These are phyloP conservation scores for Funneliformis mosseae DNA, from an alignment of 192 early-diverging fungal genomes.

Conservation along the genomic window DNA sequence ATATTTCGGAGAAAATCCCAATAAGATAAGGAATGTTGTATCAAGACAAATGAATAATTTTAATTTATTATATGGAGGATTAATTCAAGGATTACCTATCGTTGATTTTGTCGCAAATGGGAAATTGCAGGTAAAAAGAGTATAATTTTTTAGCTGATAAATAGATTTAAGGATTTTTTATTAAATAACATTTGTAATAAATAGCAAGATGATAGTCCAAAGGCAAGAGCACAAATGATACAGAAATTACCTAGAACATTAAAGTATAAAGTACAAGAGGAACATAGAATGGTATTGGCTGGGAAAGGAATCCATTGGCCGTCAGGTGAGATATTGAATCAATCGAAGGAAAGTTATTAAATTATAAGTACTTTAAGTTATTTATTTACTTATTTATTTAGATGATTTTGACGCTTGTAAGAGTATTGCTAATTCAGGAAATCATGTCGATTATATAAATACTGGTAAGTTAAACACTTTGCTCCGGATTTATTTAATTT, in stretches of 20 bases:
- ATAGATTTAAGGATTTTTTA: neutral
- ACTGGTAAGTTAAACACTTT: conserved; percentile 12
- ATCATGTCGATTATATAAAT: conserved; percentile 11
- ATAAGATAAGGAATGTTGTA: conserved; percentile 96
- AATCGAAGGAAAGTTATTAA: neutral
- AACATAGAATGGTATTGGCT: conserved; percentile 41
- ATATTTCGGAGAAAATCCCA: conserved; percentile 90
- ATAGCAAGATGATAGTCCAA: conserved; percentile 66
- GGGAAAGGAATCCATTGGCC: conserved; percentile 14
- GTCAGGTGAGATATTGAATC: conserved; percentile 2
- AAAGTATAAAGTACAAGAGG: conserved; percentile 56
- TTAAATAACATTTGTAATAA: conserved; percentile 38
- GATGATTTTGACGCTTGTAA: conserved; percentile 18
- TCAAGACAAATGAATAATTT: conserved; percentile 68
- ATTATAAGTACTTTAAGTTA: neutral
- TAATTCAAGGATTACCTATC: conserved; percentile 56
- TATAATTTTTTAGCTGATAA: neutral
- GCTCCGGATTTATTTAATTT: neutral
- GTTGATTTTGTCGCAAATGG: conserved; percentile 35
- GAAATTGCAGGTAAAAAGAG: conserved; percentile 3
- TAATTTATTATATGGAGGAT: conserved; percentile 54
- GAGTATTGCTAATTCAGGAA: conserved; percentile 10
- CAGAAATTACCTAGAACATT: conserved; percentile 81
- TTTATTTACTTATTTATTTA: conserved; percentile 11
- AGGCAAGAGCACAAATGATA: conserved; percentile 67